phyloP scores from a whole-genome alignment of 1,139 yeast genomes.

The Debaryomyces fabryi region DNA sequence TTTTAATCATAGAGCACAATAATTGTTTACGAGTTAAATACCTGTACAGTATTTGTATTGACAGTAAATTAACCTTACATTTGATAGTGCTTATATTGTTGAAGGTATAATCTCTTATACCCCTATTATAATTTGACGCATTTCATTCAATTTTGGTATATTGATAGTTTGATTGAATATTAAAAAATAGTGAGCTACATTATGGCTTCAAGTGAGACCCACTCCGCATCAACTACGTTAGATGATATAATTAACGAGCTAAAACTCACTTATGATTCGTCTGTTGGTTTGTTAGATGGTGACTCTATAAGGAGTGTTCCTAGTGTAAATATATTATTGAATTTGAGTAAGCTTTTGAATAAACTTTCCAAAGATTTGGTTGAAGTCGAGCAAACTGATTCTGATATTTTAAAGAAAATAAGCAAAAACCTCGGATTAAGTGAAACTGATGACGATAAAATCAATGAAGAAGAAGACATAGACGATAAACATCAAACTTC shows the following conservation, averaged over 20 bases:
- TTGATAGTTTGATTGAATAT: slow-evolving; percentile 1
- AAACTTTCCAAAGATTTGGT: slow-evolving; percentile 53
- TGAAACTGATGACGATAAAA: slow-evolving; percentile 11
- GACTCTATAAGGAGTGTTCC: slow-evolving; percentile 54
- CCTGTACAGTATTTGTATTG: background rate
- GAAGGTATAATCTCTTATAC: background rate
- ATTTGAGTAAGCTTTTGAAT: slow-evolving; percentile 49
- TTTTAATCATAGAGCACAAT: background rate
- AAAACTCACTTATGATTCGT: slow-evolving; percentile 57
- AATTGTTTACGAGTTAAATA: background rate
- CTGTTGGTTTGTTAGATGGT: slow-evolving; percentile 64
- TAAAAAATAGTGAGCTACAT: slow-evolving; percentile 1
- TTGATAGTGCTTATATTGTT: background rate
- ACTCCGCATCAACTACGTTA: slow-evolving; percentile 46
- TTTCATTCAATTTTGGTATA: background rate
- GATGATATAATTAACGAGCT: slow-evolving; percentile 57
- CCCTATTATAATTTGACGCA: background rate
- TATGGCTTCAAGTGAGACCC: slow-evolving; percentile 22
- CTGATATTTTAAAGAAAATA: slow-evolving; percentile 33
- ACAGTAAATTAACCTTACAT: background rate
- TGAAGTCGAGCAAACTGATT: slow-evolving; percentile 49
- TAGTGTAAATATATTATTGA: slow-evolving; percentile 43
- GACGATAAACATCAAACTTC: slow-evolving; percentile 13
- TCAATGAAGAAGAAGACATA: background rate
- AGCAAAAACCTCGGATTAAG: slow-evolving; percentile 14